These are phyloP conservation scores for Termitomyces sp. DNA, from an alignment of 768 basidiomycete species.

Conservation along the genomic window DNA sequence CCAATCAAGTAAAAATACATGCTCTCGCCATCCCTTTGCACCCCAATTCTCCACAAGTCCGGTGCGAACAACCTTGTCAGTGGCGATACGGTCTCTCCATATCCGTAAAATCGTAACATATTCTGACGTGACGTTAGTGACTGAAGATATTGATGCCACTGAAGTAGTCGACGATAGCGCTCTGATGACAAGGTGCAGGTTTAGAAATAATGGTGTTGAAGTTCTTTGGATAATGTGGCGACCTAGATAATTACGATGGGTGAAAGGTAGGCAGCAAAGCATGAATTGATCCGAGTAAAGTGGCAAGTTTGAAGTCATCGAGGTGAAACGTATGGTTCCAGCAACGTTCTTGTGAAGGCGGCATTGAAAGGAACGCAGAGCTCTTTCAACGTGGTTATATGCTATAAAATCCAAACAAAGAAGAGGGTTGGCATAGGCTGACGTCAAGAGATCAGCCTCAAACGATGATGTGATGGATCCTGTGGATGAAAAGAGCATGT, in stretches of 20 bases:
- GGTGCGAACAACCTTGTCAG: slow-evolving; percentile 19
- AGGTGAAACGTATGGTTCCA: slow-evolving; percentile 26
- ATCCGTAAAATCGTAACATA: slow-evolving; percentile 21
- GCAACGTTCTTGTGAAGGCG: slow-evolving; percentile 12
- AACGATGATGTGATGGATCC: background rate
- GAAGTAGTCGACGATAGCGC: slow-evolving; percentile 23
- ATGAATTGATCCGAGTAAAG: slow-evolving; percentile 30
- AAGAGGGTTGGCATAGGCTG: background rate
- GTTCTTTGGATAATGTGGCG: slow-evolving; percentile 17
- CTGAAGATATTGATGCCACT: slow-evolving; percentile 23
- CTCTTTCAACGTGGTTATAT: slow-evolving; percentile 17
- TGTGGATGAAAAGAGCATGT: background rate
- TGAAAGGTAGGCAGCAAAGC: slow-evolving; percentile 39
- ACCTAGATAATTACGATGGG: slow-evolving; percentile 21
- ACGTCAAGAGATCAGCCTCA: background rate
- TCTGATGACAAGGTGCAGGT: slow-evolving; percentile 31
- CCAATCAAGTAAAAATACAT: slow-evolving; percentile 41
- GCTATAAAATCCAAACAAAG: slow-evolving; percentile 15
- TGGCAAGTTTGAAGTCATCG: slow-evolving; percentile 29
- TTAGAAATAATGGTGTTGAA: slow-evolving; percentile 30
- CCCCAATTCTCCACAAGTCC: slow-evolving; percentile 25
- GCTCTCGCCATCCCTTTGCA: slow-evolving; percentile 36
- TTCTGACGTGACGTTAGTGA: slow-evolving; percentile 34
- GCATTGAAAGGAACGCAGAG: slow-evolving; percentile 18
- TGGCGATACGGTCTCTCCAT: slow-evolving; percentile 20